phyloP scores from a whole-genome alignment of 2,329 filamentous ascomycete genomes.

The Orbilia oligospora region DNA sequence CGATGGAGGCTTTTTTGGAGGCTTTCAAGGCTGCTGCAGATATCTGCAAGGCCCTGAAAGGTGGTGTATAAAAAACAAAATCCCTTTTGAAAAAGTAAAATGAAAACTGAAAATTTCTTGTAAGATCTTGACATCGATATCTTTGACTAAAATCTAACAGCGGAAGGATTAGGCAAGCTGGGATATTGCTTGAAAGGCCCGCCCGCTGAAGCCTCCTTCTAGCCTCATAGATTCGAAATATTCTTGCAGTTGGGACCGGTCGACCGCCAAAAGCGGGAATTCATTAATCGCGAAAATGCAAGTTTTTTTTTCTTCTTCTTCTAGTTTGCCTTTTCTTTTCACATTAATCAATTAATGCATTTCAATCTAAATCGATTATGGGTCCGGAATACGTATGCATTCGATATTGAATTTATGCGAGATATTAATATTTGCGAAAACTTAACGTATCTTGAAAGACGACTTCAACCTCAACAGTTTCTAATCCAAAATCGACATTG shows the following conservation, averaged over 20 bases:
- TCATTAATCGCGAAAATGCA: conserved; percentile 3
- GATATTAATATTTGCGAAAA: neutral
- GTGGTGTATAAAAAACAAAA: neutral
- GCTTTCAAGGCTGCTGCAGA: conserved; percentile 1
- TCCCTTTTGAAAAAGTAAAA: neutral
- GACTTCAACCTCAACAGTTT: conserved; percentile 18
- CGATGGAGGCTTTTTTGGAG: conserved; percentile 4
- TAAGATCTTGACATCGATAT: neutral
- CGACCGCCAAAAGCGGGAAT: conserved; percentile 14
- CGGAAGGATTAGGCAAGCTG: conserved; percentile 11
- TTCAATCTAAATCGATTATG: neutral
- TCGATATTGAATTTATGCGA: conserved; percentile 1
- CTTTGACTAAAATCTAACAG: neutral
- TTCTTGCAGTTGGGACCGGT: neutral
- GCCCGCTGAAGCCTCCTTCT: conserved; percentile 14
- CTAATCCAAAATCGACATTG: conserved; percentile 52
- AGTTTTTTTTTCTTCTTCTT: neutral
- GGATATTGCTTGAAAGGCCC: conserved; percentile 55
- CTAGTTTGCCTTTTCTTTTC: neutral
- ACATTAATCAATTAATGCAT: no score
- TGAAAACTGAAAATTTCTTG: no score
- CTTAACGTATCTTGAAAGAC: neutral
- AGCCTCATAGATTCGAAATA: conserved; percentile 15
- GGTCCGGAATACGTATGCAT: conserved; percentile 11
- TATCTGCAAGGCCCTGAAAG: neutral